Conservation (phyloP, 1,139 yeast species). For the Pneumocystis jirovecii region DNA sequence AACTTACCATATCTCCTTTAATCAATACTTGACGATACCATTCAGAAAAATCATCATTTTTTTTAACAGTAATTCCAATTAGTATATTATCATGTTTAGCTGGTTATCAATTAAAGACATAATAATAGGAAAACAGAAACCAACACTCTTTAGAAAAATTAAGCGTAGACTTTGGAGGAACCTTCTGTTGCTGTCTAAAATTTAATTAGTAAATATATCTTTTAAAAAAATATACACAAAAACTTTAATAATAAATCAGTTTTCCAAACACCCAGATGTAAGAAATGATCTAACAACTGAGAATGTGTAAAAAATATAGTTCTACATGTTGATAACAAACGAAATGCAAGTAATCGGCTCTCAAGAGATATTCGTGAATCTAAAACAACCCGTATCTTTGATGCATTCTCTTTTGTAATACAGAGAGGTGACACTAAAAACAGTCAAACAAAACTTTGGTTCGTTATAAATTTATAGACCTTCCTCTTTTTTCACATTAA, state of each 20-base stretch:
- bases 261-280: slow-evolving; percentile 43
- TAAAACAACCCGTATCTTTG: slow-evolving; percentile 47
- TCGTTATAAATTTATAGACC: not conserved
- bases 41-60: slow-evolving; percentile 77
- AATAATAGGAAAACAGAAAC: slow-evolving; percentile 1
- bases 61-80: slow-evolving; percentile 92
- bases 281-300: slow-evolving; percentile 38
- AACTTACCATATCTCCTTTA: slow-evolving; percentile 68
- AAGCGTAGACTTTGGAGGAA: slow-evolving; percentile 3
- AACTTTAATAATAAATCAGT: slow-evolving; percentile 43
- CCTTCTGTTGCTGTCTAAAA: slow-evolving; percentile 18
- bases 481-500: slow-evolving; percentile 42
- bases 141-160: not conserved
- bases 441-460: not conserved
- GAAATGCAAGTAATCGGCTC: slow-evolving; percentile 35
- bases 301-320: slow-evolving; percentile 39
- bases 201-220: slow-evolving; percentile 25
- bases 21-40: slow-evolving; percentile 95
- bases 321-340: slow-evolving; percentile 41
- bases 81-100: slow-evolving; percentile 47
- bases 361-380: slow-evolving; percentile 41
- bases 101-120: slow-evolving; percentile 9
- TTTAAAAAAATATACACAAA: slow-evolving; percentile 24
- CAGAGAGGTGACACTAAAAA: slow-evolving; percentile 18
- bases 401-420: slow-evolving; percentile 17